Base-by-base conservation (phyloP, 2,329 filamentous ascomycete genomes). In the Plenodomus biglobosus region DNA sequence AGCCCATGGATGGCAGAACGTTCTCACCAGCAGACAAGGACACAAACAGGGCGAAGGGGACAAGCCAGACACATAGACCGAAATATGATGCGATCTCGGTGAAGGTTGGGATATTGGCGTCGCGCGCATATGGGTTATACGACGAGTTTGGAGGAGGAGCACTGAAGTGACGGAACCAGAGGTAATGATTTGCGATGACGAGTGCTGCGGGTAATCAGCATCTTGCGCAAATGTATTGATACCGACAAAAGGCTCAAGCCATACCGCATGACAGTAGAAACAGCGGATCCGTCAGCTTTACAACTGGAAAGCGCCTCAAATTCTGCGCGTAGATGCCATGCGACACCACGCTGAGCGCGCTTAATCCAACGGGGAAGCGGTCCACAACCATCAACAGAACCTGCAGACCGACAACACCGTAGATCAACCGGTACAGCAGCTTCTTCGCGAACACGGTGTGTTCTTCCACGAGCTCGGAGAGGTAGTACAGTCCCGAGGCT, bases 401-500 rank as follows among this genome's bases (percentile, higher is more conserved):
- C 70, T 96, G 92, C 6, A 91, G 70, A 22, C 65, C 81, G 52
- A 96, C 86, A 56, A 96, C 84, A 53, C 76, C 77, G 76, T 96
- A 96, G 64, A 97, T 96, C 46, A 97, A 79, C 36, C 84, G 85
- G 27, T 83, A 87, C 43, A 99, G 80, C n/a, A 96, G 78, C 48
- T 87, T 89, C 70, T 95, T 95, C 11, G 92, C 88, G 54, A 95
- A 75, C 10, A 97, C 92, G 3, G 92, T 96, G 70, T 99, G 92
- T 73, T 99, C 94, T 75, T 99, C 94, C 52, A 99, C 94, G 13
- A 97, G 85, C 73, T 99, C 94, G 19, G 92, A 96, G 44, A 99
- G 86, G 73, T 99, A 99, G 77, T 99, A 99, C 20, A 99, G 85
- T 32, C 94, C 94, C n/a, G 91, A 96, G 34, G 94, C 94, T 90